Conservation (phyloP, 2,329 filamentous ascomycete genomes). For the Trichoderma cornu-damae region DNA sequence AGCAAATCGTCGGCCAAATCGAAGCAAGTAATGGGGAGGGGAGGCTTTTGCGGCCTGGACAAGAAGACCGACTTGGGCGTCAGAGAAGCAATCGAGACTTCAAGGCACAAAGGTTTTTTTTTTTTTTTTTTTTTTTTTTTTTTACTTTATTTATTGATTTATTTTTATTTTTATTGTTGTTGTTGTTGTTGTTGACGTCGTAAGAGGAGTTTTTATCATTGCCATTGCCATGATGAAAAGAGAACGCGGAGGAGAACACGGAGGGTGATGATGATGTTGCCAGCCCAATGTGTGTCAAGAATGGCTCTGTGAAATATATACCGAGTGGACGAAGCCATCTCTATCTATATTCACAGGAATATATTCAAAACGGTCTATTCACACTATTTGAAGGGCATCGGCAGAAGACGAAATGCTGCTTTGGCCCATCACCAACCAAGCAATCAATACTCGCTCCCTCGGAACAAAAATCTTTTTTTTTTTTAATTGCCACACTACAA, state of each 20-base stretch:
- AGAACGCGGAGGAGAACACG: no score
- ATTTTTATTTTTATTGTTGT: no score
- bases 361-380: constrained; percentile 9
- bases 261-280: no score
- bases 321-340: no score
- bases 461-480: neutral
- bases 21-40: constrained; percentile 66
- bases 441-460: neutral
- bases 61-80: constrained; percentile 67
- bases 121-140: constrained; percentile 57
- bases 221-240: no score
- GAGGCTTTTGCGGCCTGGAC: constrained; percentile 68
- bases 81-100: constrained; percentile 58
- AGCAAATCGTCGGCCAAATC: constrained; percentile 71
- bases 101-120: constrained; percentile 65
- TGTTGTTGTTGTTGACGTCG: no score
- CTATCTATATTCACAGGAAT: no score
- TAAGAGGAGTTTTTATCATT: no score
- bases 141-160: no score
- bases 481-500: neutral
- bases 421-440: constrained; percentile 3
- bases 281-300: no score
- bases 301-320: no score
- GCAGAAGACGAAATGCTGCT: neutral
- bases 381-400: neutral